Evolutionary conservation across 1,284 basidiomycete genomes (phyloP).

Genomic region (Cerioporus squamosus): DNA sequence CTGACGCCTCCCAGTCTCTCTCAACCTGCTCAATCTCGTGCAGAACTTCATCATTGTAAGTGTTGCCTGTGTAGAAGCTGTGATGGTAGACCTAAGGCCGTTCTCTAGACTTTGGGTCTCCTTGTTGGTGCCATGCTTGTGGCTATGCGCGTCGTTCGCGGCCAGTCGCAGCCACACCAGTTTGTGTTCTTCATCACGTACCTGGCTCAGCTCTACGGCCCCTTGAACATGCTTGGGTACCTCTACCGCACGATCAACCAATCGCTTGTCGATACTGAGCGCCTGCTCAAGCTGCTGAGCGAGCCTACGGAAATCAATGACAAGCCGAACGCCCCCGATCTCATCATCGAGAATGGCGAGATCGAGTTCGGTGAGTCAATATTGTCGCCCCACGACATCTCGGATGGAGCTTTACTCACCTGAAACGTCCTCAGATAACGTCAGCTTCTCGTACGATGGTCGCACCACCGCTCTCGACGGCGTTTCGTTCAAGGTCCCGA

Average conservation of each 20-base stretch:
- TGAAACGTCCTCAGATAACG: constrained; percentile 59
- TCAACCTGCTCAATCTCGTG: constrained; percentile 74
- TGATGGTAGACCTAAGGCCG: neutral
- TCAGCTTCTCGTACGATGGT: constrained; percentile 84
- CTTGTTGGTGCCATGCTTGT: constrained; percentile 82
- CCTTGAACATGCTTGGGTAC: constrained; percentile 74
- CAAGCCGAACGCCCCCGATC: constrained; percentile 72
- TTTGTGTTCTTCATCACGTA: constrained; percentile 86
- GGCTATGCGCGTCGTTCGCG: constrained; percentile 62
- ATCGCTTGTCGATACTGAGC: constrained; percentile 81
- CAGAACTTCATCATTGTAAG: constrained; percentile 82
- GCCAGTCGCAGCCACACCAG: constrained; percentile 52
- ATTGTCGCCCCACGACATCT: too few species aligned
- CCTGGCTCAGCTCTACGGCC: constrained; percentile 76
- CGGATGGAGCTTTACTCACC: constrained; percentile 6
- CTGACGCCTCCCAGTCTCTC: constrained; percentile 52
- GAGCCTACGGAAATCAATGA: constrained; percentile 86
- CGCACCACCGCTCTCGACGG: constrained; percentile 73
- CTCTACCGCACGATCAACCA: constrained; percentile 77
- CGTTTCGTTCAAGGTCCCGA: constrained; percentile 85
- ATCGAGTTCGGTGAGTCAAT: constrained; percentile 78
- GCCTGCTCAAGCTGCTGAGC: constrained; percentile 72
- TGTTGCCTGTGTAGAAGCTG: constrained; percentile 6
- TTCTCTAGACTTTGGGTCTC: constrained; percentile 66
- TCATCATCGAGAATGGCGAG: constrained; percentile 75